Conservation (phyloP, 371 early-diverging fungal genomes). For the Zancudomyces culisetae region DNA sequence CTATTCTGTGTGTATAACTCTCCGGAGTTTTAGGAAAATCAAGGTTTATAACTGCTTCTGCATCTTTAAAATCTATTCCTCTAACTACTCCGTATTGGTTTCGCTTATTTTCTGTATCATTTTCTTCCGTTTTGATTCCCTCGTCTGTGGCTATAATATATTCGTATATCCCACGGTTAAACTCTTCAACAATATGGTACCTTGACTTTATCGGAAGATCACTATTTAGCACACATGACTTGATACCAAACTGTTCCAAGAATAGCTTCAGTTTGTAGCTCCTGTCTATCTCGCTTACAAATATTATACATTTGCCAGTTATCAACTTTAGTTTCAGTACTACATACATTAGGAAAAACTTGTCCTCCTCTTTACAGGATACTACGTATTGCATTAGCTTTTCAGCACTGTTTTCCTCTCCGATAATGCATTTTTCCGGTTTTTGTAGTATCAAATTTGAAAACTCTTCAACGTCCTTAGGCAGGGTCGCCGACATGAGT, state of each 20-base stretch:
- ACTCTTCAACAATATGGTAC: constrained; percentile 88
- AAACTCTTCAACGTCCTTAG: constrained; percentile 62
- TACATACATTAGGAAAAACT: constrained; percentile 74
- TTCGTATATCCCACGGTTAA: constrained; percentile 91
- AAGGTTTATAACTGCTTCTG: constrained; percentile 92
- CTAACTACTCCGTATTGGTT: constrained; percentile 90
- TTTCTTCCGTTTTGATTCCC: constrained; percentile 35
- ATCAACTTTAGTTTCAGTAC: constrained; percentile 75
- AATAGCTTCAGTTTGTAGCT: constrained; percentile 83
- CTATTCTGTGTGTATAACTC: constrained; percentile 90
- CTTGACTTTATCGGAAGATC: constrained; percentile 84
- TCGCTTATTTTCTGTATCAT: constrained; percentile 26
- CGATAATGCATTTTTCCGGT: constrained; percentile 62
- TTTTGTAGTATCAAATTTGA: constrained; percentile 65
- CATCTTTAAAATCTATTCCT: constrained; percentile 91
- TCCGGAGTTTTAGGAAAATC: constrained; percentile 85
- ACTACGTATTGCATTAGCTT: constrained; percentile 57
- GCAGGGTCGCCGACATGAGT: constrained; percentile 79
- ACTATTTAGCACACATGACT: constrained; percentile 75
- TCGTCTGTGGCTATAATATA: constrained; percentile 92
- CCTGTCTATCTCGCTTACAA: constrained; percentile 83
- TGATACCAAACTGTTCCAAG: constrained; percentile 86
- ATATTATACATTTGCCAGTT: constrained; percentile 75
- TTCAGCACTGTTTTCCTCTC: constrained; percentile 40
- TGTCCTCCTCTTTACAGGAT: constrained; percentile 58